phyloP scores from a whole-genome alignment of 371 early-diverging fungal species.

The Capillidium rhysosporum region DNA sequence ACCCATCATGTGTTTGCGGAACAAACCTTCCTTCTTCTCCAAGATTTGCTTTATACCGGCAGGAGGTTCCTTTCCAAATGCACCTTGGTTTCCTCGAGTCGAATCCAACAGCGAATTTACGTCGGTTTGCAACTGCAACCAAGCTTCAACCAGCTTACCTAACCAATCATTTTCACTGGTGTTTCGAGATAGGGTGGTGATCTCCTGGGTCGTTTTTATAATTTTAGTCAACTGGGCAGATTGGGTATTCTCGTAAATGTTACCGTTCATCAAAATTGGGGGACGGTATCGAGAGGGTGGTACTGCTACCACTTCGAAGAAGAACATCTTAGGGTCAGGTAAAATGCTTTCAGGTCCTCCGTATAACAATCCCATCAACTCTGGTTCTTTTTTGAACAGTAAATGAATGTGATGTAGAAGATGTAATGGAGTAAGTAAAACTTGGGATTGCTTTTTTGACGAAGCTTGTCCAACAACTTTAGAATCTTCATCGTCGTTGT shows the following conservation, averaged over 20 bases:
- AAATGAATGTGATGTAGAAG: slow-evolving; percentile 52
- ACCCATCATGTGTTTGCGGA: slow-evolving; percentile 99
- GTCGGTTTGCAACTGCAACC: slow-evolving; percentile 68
- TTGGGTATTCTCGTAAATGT: slow-evolving; percentile 85
- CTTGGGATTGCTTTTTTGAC: background rate
- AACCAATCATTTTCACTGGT: slow-evolving; percentile 21
- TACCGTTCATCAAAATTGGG: slow-evolving; percentile 68
- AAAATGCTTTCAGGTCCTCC: slow-evolving; percentile 19
- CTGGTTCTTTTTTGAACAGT: slow-evolving; percentile 55
- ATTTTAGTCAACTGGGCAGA: slow-evolving; percentile 73
- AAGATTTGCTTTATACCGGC: slow-evolving; percentile 91
- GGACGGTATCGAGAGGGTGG: slow-evolving; percentile 96
- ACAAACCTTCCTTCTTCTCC: slow-evolving; percentile 99
- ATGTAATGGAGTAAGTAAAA: slow-evolving; percentile 55
- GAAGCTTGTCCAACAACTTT: background rate
- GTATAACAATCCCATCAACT: slow-evolving; percentile 53
- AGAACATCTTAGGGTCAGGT: slow-evolving; percentile 58
- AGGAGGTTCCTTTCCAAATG: slow-evolving; percentile 30
- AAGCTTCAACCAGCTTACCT: slow-evolving; percentile 38
- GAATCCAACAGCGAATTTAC: slow-evolving; percentile 91
- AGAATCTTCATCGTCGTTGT: background rate
- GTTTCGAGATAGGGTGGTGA: slow-evolving; percentile 16
- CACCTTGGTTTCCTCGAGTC: slow-evolving; percentile 30
- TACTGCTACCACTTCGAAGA: slow-evolving; percentile 84
- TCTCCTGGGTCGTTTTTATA: slow-evolving; percentile 42